These are phyloP conservation scores for Acanthamoeba healyi DNA, from an alignment of 208 protist species.

Conservation along the genomic window DNA sequence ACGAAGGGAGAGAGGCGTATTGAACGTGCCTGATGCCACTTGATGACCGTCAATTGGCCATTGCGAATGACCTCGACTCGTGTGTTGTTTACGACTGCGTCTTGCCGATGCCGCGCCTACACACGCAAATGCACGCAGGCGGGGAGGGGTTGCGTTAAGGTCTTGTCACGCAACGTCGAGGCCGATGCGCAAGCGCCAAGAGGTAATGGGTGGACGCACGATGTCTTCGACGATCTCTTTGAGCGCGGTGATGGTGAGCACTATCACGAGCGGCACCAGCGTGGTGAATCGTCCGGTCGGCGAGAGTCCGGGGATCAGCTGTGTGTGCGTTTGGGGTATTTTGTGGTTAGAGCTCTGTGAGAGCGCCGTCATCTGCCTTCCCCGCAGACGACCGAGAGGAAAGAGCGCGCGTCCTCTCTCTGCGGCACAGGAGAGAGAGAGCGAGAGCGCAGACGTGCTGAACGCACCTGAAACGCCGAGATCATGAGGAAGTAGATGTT, in stretches of 20 bases:
- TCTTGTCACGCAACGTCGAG: too few relatives aligned
- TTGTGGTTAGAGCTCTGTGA: too few relatives aligned
- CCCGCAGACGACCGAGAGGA: too few relatives aligned
- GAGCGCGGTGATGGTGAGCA: constrained; percentile 87
- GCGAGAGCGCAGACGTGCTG: background rate
- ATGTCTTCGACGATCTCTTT: constrained; percentile 90
- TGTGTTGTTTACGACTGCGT: constrained; percentile 49
- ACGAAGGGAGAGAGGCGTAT: too few relatives aligned
- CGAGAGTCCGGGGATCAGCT: constrained; percentile 86
- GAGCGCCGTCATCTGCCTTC: too few relatives aligned
- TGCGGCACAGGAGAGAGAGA: too few relatives aligned
- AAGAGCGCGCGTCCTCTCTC: too few relatives aligned
- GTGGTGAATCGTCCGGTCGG: constrained; percentile 94
- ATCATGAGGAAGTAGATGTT: constrained; percentile 98
- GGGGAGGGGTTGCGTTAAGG: too few relatives aligned
- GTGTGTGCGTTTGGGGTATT: background rate
- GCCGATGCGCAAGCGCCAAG: background rate
- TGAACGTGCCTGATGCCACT: constrained; percentile 33
- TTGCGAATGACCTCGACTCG: background rate
- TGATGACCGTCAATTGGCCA: background rate
- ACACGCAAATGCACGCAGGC: too few relatives aligned
- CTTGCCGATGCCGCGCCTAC: constrained; percentile 17
- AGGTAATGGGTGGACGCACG: constrained; percentile 10
- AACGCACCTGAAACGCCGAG: constrained; percentile 91
- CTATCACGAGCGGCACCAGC: constrained; percentile 86